Evolutionary conservation across 2,329 filamentous ascomycete genomes (phyloP), one percentile per base, ranked within the genome.

Genomic region (Aspergillus aculeatinus): DNA sequence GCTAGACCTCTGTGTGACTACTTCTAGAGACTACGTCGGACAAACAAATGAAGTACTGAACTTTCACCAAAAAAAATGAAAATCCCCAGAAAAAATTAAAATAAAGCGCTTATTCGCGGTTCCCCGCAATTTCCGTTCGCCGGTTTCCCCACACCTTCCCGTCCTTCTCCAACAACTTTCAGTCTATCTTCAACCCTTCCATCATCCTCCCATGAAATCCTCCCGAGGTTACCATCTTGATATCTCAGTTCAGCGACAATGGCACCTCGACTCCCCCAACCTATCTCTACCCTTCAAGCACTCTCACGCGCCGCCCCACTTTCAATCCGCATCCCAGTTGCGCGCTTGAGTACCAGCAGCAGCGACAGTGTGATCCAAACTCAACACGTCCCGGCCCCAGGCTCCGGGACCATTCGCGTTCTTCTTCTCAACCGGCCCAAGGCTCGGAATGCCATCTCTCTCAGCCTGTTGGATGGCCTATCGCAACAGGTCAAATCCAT

Each of bases 381-480:
- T 66, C 88, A 86, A 62, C 87, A 89, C 75, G 79, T 96, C 52
- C 89, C 90, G 48, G 90, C 92, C 2, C 88, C 92, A 0, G 86
- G 89, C 71, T 86, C 86, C 19, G 95, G 94, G 65, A 89, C 89
- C 79, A 95, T 98, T 77, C 89, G 92, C 60, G 84, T 98, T 65
- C 86, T 98, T 59, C 89, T 94, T 63, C 85, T 99, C 66, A 95
- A 97, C 79, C 85, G 92, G 4, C 92, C 92, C 0, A 76, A 85
- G 9, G 89, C 93, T 39, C 90, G 94, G 71, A 99, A 99, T 77
- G 95, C 95, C 66, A 90, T 99, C 72, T 98, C 93, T 0, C 84
- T 82, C 60, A 86, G 88, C 59, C 83, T 99, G 42, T 84, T 99
- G 55, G 78, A 85, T 4, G 84, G 89, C 51, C 82, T 99, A 59